Conservation (phyloP, 164 flowering plant species). For the Stephania cephalantha region DNA sequence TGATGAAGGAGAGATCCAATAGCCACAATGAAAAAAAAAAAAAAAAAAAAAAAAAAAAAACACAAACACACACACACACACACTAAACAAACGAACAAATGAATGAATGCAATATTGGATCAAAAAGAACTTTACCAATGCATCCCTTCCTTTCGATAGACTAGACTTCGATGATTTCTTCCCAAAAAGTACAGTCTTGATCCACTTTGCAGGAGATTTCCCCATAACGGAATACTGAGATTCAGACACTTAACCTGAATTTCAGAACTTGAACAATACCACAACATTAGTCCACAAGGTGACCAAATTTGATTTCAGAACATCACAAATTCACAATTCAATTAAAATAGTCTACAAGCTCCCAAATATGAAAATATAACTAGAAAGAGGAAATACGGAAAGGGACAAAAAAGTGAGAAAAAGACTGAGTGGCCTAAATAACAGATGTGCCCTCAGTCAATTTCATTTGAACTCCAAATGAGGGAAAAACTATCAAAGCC, state of each 20-base stretch:
- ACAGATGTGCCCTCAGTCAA: too few species aligned
- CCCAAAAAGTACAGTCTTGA: slow-evolving; percentile 74
- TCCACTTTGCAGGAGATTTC: slow-evolving; percentile 84
- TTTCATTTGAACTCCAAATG: neutral
- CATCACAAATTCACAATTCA: neutral
- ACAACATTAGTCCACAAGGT: neutral
- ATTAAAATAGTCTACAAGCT: neutral
- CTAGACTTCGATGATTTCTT: slow-evolving; percentile 67
- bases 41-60: neutral
- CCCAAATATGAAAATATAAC: neutral
- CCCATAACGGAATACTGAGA: slow-evolving; percentile 42
- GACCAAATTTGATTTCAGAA: neutral
- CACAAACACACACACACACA: too few species aligned
- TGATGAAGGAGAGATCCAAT: neutral
- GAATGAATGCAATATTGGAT: neutral
- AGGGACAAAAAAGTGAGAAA: neutral
- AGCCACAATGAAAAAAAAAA: neutral
- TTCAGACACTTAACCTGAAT: slow-evolving; percentile 6
- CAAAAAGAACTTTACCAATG: slow-evolving; percentile 11
- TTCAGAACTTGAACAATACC: neutral
- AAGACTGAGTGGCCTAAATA: neutral
- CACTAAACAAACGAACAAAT: too few species aligned
- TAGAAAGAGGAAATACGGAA: neutral
- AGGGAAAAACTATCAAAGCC: neutral
- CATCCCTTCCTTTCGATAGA: slow-evolving; percentile 47